phyloP scores from a whole-genome alignment of 2,329 filamentous ascomycete genomes.

The Aspergillus nomiae region DNA sequence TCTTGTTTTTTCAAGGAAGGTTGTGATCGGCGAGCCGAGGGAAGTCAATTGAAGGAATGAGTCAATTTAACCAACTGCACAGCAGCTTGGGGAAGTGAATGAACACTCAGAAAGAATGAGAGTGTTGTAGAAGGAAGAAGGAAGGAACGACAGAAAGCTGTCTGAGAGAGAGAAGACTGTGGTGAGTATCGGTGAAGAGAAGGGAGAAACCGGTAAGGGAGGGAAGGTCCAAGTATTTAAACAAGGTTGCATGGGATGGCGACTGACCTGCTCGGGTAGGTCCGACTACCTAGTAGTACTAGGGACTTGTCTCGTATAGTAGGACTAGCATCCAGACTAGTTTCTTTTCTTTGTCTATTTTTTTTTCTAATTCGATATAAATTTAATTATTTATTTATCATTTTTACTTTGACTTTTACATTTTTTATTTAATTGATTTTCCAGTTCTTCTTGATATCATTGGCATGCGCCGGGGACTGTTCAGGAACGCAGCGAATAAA shows the following conservation, averaged over 20 bases:
- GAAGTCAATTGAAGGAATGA: constrained; percentile 4
- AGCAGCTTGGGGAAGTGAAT: constrained; percentile 17
- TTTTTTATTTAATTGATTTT: background rate
- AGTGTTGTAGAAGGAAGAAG: constrained; percentile 6
- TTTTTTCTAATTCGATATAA: too few species aligned
- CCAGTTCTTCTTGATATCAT: background rate
- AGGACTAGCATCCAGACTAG: background rate
- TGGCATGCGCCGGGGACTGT: background rate
- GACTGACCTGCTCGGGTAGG: too few species aligned
- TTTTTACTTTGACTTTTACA: background rate
- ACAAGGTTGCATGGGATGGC: background rate
- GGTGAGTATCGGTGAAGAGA: constrained; percentile 8
- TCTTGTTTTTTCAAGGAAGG: background rate
- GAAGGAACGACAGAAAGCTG: constrained; percentile 22
- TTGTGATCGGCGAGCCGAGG: background rate
- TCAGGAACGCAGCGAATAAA: background rate
- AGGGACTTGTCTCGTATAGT: background rate
- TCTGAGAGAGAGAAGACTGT: constrained; percentile 11
- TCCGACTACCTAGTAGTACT: background rate
- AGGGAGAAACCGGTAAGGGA: background rate
- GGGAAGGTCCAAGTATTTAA: constrained; percentile 6
- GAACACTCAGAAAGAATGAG: constrained; percentile 12
- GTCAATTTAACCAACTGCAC: constrained; percentile 18
- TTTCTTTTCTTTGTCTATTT: background rate
- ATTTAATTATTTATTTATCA: background rate